Percentiles rank a stretch among this genome's conserved stretches.
Evolutionary conservation across 164 flowering plant species (phyloP).

Genomic region (Piper longum): DNA sequence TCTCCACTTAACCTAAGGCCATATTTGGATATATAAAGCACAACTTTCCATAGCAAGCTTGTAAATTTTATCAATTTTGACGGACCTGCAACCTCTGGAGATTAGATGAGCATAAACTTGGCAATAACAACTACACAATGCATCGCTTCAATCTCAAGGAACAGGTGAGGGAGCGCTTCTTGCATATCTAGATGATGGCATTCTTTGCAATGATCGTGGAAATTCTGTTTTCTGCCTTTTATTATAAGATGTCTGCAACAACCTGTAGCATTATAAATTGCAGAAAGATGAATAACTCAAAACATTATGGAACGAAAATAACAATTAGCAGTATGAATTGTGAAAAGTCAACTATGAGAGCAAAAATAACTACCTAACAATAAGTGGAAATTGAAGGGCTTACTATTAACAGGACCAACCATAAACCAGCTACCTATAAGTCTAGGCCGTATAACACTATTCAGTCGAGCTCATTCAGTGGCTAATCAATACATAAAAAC

Average conservation of each 20-base stretch:
- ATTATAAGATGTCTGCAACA: conserved; percentile 34
- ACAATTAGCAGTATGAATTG: background rate
- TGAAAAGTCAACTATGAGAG: no score
- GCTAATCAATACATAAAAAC: no score
- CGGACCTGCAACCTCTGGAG: background rate
- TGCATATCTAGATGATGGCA: conserved; percentile 58
- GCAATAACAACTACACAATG: background rate
- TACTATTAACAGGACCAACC: no score
- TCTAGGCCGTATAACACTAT: no score
- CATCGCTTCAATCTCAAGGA: conserved; percentile 25
- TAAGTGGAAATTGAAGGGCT: no score
- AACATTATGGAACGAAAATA: background rate
- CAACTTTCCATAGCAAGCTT: background rate
- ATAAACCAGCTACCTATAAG: no score
- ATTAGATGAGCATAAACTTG: background rate
- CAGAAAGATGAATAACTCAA: background rate
- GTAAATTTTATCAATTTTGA: background rate
- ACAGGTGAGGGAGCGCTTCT: conserved; percentile 38
- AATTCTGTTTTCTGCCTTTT: conserved; percentile 63
- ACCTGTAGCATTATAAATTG: conserved; percentile 19
- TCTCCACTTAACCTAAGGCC: background rate
- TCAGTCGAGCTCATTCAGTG: no score
- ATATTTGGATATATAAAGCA: background rate
- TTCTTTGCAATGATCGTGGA: conserved; percentile 35
- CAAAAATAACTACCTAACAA: no score